Evolutionary conservation across 176 grass and related monocot genomes (phyloP).

Genomic region (Carex scoparia): DNA sequence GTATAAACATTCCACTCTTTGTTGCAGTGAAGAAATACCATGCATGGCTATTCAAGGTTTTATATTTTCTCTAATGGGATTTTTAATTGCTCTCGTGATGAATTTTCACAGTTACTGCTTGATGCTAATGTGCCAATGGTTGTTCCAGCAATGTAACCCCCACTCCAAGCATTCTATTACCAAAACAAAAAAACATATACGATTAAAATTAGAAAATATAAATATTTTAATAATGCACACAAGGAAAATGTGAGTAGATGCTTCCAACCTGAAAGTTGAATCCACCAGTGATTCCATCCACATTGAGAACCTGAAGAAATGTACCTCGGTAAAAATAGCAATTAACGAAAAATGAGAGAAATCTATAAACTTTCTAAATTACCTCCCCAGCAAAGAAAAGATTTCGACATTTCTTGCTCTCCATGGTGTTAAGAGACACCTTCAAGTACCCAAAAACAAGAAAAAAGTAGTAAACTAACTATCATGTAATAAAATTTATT

Average conservation of each 20-base stretch:
- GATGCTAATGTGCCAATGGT: conserved; percentile 55
- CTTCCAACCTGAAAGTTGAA: conserved; percentile 87
- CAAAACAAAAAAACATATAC: conserved; percentile 10
- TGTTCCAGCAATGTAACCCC: conserved; percentile 85
- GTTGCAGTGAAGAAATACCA: conserved; percentile 14
- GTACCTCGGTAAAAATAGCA: conserved; percentile 19
- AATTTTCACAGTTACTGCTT: background rate
- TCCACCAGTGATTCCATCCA: conserved; percentile 82
- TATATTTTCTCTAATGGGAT: background rate
- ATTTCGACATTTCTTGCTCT: conserved; percentile 77
- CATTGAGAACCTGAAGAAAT: conserved; percentile 56
- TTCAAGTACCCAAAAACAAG: conserved; percentile 19
- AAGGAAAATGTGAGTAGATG: background rate
- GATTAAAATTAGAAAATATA: conserved; percentile 6
- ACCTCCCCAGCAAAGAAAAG: conserved; percentile 99
- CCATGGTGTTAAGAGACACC: conserved; percentile 76
- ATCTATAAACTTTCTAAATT: conserved; percentile 14
- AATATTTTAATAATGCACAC: background rate
- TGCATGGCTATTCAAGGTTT: background rate
- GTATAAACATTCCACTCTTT: conserved; percentile 9
- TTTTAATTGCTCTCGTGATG: conserved; percentile 1
- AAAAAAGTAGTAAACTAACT: background rate
- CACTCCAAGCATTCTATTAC: conserved; percentile 81
- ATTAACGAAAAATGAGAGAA: conserved; percentile 7
- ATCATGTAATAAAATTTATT: background rate